Evolutionary conservation across 2,329 filamentous ascomycete species (phyloP), one percentile per base, ranked within the genome.

Genomic region (Cladosporium sp.): DNA sequence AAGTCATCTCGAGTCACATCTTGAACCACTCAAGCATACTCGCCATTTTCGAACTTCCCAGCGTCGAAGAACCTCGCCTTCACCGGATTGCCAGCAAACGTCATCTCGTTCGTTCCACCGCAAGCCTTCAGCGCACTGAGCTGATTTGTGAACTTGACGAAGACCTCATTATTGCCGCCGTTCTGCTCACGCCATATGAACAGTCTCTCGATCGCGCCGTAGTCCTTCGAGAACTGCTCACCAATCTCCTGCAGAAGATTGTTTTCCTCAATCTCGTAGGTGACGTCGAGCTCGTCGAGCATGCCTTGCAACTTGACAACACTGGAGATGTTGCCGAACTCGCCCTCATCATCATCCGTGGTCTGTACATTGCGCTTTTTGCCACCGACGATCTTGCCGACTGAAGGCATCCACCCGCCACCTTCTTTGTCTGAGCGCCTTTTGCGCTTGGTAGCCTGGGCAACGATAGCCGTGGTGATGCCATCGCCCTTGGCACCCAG

Each of bases 241-340:
- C 95, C 95, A 78, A 99, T 97, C 77, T 97, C 93, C 80, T 98
- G 94, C 71, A 94, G 89, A 60, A 99, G 80, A 63, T 84, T 84
- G 37, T 87, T 84, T 14, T 83, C 80, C 66, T 89, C 86, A 58
- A 97, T 87, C 77, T 97, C 94, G n/a, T 83, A 84, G 65, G 89
- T 86, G 53, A 97, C 80, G 74, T 97, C 85, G 83, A 98, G 88
- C 6, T 90, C 91, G 68, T 95, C 88, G 1, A 98, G 85, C 91
- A 98, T 97, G 59, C 91, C 89, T 62, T 86, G 85, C 21, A 97
- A 80, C 55, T 96, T 88, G 60, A 98, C 86, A 21, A 98, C 94
- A 69, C 91, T 86, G 67, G 89, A 92, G 86, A 94, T 92, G 64
- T 83, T 78, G 21, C 79, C 79, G 66, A 75, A 78, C 46, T 71